These are phyloP conservation scores for Alternaria rosae DNA, from an alignment of 2,329 filamentous ascomycete genomes.

Conservation along the genomic window DNA sequence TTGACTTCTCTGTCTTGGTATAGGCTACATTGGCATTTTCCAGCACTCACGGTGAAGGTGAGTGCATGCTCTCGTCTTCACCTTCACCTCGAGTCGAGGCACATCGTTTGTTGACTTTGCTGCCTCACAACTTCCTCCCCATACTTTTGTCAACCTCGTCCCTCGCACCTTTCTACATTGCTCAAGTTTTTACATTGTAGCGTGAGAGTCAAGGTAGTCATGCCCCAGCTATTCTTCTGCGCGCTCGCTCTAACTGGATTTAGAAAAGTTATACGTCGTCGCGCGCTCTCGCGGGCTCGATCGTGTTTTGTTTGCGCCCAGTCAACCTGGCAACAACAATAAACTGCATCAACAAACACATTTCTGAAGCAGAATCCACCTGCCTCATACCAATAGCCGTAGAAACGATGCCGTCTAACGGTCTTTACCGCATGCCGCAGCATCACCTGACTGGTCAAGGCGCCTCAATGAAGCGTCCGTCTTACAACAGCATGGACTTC, in stretches of 20 bases:
- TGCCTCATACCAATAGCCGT: neutral
- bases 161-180: neutral
- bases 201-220: neutral
- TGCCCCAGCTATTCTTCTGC: neutral
- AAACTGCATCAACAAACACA: neutral
- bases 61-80: neutral
- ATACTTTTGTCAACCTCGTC: neutral
- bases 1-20: neutral
- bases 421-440: conserved; percentile 34
- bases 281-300: neutral
- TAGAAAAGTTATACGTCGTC: neutral
- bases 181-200: neutral
- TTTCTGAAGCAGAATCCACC: neutral
- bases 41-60: conserved; percentile 1
- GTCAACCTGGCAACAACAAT: neutral
- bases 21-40: neutral
- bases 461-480: conserved; percentile 5
- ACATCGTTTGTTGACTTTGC: neutral
- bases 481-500: conserved; percentile 36
- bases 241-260: neutral
- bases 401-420: conserved; percentile 27
- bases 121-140: neutral
- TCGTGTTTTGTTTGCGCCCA: neutral
- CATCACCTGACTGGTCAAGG: conserved; percentile 26
- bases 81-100: neutral